phyloP scores from a whole-genome alignment of 805 yeast genomes.

The Kazachstania martiniae region DNA sequence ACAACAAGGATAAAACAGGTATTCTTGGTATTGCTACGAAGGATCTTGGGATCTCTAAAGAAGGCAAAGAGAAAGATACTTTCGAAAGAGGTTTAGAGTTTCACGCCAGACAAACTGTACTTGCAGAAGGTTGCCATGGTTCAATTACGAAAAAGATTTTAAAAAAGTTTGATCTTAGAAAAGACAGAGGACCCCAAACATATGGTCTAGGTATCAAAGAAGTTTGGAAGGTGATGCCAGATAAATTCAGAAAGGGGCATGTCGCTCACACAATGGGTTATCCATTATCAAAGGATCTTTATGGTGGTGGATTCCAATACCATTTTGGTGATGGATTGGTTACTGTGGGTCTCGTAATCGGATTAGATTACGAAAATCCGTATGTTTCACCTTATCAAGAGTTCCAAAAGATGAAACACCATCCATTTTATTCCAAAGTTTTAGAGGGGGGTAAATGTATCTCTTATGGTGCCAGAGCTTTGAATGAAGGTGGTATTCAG shows the following conservation, averaged over 20 bases:
- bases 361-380: slow-evolving; percentile 90
- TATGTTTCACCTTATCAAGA: slow-evolving; percentile 93
- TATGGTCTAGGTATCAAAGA: slow-evolving; percentile 95
- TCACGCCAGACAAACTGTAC: slow-evolving; percentile 76
- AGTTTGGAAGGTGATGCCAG: slow-evolving; percentile 89
- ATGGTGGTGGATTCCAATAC: slow-evolving; percentile 96
- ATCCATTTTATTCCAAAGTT: slow-evolving; percentile 67
- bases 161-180: slow-evolving; percentile 55
- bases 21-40: slow-evolving; percentile 89
- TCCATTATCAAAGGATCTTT: slow-evolving; percentile 62
- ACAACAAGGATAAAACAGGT: slow-evolving; percentile 35
- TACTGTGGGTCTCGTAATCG: slow-evolving; percentile 87
- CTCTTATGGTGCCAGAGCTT: slow-evolving; percentile 90
- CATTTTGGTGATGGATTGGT: slow-evolving; percentile 93
- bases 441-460: slow-evolving; percentile 86
- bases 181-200: slow-evolving; percentile 59
- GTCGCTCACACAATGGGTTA: slow-evolving; percentile 85
- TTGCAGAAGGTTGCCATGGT: slow-evolving; percentile 99
- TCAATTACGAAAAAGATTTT: slow-evolving; percentile 75
- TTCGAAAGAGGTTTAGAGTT: slow-evolving; percentile 97
- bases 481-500: slow-evolving; percentile 95
- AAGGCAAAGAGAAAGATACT: slow-evolving; percentile 67
- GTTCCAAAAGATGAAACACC: slow-evolving; percentile 88
- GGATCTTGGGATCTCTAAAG: slow-evolving; percentile 75
- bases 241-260: slow-evolving; percentile 67